phyloP scores from a whole-genome alignment of 345 rosid species.

The Corchorus olitorius region DNA sequence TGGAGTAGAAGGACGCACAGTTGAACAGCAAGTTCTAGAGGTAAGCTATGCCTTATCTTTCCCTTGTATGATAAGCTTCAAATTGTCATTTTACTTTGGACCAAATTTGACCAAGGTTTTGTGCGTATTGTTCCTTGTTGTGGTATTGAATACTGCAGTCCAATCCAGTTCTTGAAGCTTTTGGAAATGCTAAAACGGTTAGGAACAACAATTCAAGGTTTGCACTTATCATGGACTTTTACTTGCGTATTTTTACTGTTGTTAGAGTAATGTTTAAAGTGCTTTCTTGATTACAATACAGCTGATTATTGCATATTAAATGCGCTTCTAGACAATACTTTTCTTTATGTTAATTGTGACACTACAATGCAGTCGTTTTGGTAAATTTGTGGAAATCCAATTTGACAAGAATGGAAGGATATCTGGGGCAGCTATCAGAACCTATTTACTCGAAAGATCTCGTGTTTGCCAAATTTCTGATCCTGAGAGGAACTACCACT shows the following conservation, averaged over 20 bases:
- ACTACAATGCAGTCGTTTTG: conserved; percentile 65
- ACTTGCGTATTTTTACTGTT: neutral
- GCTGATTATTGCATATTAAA: conserved; percentile 10
- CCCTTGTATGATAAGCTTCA: neutral
- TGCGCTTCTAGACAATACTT: neutral
- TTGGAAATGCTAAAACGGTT: conserved; percentile 90
- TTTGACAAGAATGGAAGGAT: conserved; percentile 82
- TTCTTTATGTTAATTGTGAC: neutral
- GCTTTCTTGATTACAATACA: neutral
- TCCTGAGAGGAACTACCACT: conserved; percentile 81
- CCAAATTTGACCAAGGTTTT: neutral
- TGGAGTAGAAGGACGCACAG: conserved; percentile 68
- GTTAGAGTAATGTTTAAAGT: conserved; percentile 12
- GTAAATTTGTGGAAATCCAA: conserved; percentile 91
- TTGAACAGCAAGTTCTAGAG: conserved; percentile 82
- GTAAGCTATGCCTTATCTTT: conserved; percentile 33
- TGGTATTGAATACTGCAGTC: conserved; percentile 48
- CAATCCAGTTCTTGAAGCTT: conserved; percentile 91
- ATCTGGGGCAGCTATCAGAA: conserved; percentile 84
- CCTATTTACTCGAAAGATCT: conserved; percentile 79
- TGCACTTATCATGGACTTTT: neutral
- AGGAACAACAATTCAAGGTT: conserved; percentile 93
- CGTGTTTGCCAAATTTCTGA: conserved; percentile 82
- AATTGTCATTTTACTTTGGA: conserved; percentile 7
- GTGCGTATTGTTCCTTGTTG: neutral